These are phyloP conservation scores for Lizonia empirigonia DNA, from an alignment of 2,329 filamentous ascomycete genomes.

Conservation along the genomic window DNA sequence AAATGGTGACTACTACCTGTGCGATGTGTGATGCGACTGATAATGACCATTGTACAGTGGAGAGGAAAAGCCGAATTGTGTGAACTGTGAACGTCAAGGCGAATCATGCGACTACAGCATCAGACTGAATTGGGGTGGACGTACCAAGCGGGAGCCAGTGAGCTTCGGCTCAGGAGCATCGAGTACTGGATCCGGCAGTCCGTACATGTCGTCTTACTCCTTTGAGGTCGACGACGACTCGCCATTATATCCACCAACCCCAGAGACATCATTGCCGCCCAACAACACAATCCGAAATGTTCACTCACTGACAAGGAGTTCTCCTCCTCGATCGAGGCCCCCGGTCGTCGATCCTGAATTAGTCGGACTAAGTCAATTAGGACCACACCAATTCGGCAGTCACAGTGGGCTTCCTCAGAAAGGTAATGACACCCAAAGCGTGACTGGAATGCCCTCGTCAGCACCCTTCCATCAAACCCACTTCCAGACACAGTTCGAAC, in stretches of 20 bases:
- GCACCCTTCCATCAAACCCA: slow-evolving; percentile 23
- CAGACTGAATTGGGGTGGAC: slow-evolving; percentile 79
- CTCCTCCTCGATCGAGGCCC: slow-evolving; percentile 27
- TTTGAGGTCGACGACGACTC: slow-evolving; percentile 34
- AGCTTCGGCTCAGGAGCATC: slow-evolving; percentile 33
- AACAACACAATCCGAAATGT: slow-evolving; percentile 25
- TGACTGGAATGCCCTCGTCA: slow-evolving; percentile 14
- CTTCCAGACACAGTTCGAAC: slow-evolving; percentile 31
- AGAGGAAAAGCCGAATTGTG: slow-evolving; percentile 74
- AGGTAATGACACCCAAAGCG: slow-evolving; percentile 16
- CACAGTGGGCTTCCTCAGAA: slow-evolving; percentile 22
- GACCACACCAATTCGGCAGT: slow-evolving; percentile 20
- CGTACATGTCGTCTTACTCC: slow-evolving; percentile 37
- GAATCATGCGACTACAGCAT: slow-evolving; percentile 82
- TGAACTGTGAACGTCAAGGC: slow-evolving; percentile 73
- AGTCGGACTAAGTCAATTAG: slow-evolving; percentile 25
- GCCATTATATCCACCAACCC: slow-evolving; percentile 28
- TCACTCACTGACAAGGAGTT: slow-evolving; percentile 33
- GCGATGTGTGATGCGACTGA: not conserved
- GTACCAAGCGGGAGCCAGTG: slow-evolving; percentile 64
- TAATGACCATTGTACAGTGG: slow-evolving; percentile 55
- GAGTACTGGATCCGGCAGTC: slow-evolving; percentile 31
- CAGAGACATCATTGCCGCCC: slow-evolving; percentile 20
- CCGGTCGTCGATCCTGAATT: slow-evolving; percentile 38
- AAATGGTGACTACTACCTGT: slow-evolving; percentile 64